These are phyloP conservation scores for Candida wancherniae DNA, from an alignment of 805 yeast species.

Conservation along the genomic window DNA sequence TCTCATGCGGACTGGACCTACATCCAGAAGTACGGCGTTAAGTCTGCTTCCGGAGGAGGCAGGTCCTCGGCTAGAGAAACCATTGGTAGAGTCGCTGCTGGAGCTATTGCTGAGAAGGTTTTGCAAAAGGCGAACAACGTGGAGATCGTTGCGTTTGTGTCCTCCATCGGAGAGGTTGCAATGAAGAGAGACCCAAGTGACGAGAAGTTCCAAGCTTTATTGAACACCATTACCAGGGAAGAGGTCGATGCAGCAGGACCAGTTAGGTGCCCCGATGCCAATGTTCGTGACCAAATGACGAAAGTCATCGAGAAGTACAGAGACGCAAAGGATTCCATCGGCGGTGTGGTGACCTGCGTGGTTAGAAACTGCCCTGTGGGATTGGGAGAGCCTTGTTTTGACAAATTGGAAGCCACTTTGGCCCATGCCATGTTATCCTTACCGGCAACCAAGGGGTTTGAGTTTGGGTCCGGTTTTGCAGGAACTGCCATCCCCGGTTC, in stretches of 20 bases:
- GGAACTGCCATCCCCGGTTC: constrained; percentile 92
- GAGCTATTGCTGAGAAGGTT: constrained; percentile 95
- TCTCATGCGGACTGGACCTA: constrained; percentile 97
- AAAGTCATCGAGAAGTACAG: constrained; percentile 82
- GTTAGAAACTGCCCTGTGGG: constrained; percentile 91
- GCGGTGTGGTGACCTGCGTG: constrained; percentile 97
- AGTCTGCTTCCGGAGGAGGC: constrained; percentile 96
- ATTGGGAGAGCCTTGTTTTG: constrained; percentile 97
- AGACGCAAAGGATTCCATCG: constrained; percentile 87
- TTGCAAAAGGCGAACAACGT: constrained; percentile 70
- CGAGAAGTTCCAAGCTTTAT: constrained; percentile 58
- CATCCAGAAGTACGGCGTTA: constrained; percentile 81
- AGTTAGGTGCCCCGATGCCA: constrained; percentile 85
- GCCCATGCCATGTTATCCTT: constrained; percentile 98
- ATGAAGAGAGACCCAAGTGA: constrained; percentile 70
- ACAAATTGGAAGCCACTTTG: constrained; percentile 87
- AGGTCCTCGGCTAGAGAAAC: constrained; percentile 97
- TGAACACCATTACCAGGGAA: constrained; percentile 80
- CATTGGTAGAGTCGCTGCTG: constrained; percentile 98
- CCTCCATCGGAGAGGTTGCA: constrained; percentile 79
- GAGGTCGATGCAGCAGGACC: constrained; percentile 85
- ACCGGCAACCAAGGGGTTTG: constrained; percentile 98
- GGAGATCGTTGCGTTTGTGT: constrained; percentile 94
- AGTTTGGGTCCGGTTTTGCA: constrained; percentile 91
- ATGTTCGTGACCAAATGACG: constrained; percentile 71